Conservation (phyloP, 1,284 basidiomycete species). For the Moesziomyces globuligerus region DNA sequence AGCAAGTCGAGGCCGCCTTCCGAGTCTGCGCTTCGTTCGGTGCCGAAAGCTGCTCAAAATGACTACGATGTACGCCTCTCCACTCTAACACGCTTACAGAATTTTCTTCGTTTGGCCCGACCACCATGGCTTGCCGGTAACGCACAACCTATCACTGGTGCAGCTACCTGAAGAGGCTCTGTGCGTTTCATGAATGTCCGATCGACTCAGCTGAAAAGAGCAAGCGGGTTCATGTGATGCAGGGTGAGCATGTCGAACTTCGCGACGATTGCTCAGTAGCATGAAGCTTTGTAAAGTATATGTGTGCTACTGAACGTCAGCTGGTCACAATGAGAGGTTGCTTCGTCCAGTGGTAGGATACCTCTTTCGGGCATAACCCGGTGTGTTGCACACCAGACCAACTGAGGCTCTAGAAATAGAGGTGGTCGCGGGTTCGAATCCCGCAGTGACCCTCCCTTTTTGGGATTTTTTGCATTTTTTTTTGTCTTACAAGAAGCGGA, state of each 20-base stretch:
- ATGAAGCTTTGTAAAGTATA: not conserved
- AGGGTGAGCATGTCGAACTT: not conserved
- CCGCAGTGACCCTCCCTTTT: constrained; percentile 26
- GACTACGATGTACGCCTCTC: too few species aligned
- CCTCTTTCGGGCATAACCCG: constrained; percentile 44
- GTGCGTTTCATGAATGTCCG: too few species aligned
- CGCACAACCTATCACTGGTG: too few species aligned
- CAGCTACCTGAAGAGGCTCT: too few species aligned
- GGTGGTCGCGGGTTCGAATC: constrained; percentile 49
- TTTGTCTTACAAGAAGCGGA: not conserved
- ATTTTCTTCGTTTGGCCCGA: too few species aligned
- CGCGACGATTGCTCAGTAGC: not conserved
- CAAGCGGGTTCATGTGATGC: too few species aligned
- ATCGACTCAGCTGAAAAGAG: too few species aligned
- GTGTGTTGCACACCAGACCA: constrained; percentile 22
- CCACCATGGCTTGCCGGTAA: too few species aligned
- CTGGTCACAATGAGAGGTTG: constrained; percentile 14
- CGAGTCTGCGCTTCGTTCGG: not conserved
- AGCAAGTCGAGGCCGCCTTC: not conserved
- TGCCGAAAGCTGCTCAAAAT: not conserved
- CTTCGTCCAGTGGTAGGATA: constrained; percentile 52
- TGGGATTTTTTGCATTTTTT: constrained; percentile 10
- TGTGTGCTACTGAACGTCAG: not conserved
- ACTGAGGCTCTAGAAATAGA: constrained; percentile 22
- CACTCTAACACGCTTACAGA: too few species aligned